Evolutionary conservation across 2,329 filamentous ascomycete genomes (phyloP).

Genomic region (Blastomyces silverae): DNA sequence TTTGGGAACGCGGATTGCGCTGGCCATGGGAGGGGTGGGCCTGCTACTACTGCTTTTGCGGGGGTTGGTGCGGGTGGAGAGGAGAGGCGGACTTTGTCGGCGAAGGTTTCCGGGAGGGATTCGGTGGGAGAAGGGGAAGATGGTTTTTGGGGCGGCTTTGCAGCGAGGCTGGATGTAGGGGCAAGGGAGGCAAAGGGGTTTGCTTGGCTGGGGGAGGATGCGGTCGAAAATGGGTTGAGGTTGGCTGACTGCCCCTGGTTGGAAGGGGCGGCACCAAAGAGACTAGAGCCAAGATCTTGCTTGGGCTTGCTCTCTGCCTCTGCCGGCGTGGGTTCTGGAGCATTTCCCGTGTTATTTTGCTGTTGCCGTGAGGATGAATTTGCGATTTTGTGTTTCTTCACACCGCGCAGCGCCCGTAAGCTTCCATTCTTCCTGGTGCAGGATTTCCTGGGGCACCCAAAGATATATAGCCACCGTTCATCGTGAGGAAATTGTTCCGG

Average conservation of each 20-base stretch:
- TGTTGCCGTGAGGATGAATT: conserved; percentile 26
- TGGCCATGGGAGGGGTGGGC: conserved; percentile 65
- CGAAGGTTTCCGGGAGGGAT: conserved; percentile 70
- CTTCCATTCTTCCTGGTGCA: conserved; percentile 80
- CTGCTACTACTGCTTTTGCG: conserved; percentile 25
- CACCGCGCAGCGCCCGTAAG: conserved; percentile 65
- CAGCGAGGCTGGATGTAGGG: conserved; percentile 37
- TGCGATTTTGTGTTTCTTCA: conserved; percentile 45
- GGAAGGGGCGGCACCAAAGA: conserved; percentile 51
- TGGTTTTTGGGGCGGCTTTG: conserved; percentile 40
- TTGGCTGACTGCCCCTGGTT: conserved; percentile 33
- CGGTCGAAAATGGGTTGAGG: conserved; percentile 52
- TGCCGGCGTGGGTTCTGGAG: conserved; percentile 18
- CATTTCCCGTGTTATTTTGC: conserved; percentile 20
- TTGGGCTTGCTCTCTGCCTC: conserved; percentile 22
- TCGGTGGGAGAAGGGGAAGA: neutral
- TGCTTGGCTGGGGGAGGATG: conserved; percentile 31
- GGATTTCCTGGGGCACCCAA: conserved; percentile 67
- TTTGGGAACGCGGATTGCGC: conserved; percentile 55
- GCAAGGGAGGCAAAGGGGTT: conserved; percentile 57
- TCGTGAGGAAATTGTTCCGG: conserved; percentile 80
- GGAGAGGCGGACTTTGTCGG: conserved; percentile 58
- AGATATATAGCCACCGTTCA: conserved; percentile 80
- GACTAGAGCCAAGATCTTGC: conserved; percentile 48
- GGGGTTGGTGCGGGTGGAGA: conserved; percentile 31